Conservation (phyloP, 2,329 filamentous ascomycete genomes). For the Xylariaceae sp. region DNA sequence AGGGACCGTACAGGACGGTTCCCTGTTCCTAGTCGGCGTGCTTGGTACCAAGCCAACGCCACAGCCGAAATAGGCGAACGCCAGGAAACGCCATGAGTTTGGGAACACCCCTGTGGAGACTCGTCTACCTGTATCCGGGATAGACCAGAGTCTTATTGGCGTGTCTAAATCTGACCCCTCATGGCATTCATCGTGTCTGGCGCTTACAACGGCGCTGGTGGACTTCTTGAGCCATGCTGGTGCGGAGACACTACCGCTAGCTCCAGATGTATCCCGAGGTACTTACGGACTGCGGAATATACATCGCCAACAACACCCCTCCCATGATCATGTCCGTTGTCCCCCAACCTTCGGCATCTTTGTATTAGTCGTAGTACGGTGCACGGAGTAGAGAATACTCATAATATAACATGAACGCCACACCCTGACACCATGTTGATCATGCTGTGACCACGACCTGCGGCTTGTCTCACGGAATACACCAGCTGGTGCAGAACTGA, state of each 20-base stretch:
- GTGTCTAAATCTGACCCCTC: background rate
- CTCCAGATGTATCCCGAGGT: background rate
- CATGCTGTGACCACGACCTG: no score
- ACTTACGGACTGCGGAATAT: background rate
- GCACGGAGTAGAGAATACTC: no score
- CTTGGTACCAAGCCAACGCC: background rate
- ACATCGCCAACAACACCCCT: background rate
- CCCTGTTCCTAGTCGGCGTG: background rate
- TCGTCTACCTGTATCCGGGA: background rate
- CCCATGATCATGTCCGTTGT: background rate
- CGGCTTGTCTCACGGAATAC: no score
- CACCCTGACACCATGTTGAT: no score
- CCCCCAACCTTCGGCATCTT: no score
- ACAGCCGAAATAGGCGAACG: background rate
- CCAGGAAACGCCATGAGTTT: background rate
- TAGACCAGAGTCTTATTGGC: background rate
- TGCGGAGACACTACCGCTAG: background rate
- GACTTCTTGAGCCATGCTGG: background rate
- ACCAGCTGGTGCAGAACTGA: background rate
- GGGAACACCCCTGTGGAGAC: background rate
- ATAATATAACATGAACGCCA: no score
- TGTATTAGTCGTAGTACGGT: no score
- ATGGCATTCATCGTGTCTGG: background rate
- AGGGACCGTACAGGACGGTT: background rate
- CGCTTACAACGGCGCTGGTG: background rate